These are phyloP conservation scores for Arthromyces matolae DNA, from an alignment of 768 basidiomycete genomes.

Conservation along the genomic window DNA sequence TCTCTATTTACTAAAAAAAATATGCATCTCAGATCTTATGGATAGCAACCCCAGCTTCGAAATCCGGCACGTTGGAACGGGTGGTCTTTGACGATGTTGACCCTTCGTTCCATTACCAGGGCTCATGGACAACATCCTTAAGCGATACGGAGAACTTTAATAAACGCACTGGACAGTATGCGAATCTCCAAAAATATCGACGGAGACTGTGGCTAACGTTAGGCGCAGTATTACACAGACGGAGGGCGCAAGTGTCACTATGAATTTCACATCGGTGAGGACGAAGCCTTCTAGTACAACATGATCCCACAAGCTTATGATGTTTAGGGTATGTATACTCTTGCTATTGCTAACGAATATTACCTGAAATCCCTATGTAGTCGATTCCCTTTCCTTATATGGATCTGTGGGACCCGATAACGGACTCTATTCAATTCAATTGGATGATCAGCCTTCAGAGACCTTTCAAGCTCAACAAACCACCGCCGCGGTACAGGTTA, in stretches of 20 bases:
- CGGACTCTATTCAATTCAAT: conserved; percentile 5
- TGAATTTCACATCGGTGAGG: conserved; percentile 5
- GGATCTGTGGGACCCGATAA: conserved; percentile 7
- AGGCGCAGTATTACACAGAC: neutral
- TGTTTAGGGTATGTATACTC: neutral
- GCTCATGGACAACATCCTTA: conserved; percentile 1
- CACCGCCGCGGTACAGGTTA: neutral
- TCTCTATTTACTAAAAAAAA: neutral
- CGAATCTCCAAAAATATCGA: neutral
- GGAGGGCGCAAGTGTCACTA: neutral
- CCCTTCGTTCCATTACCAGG: conserved; percentile 1
- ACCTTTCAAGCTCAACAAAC: neutral
- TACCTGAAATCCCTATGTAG: neutral
- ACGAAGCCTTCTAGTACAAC: neutral
- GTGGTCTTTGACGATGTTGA: conserved; percentile 1
- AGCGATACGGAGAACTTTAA: neutral
- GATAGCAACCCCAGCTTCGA: neutral
- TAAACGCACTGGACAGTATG: conserved; percentile 6
- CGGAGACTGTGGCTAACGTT: neutral
- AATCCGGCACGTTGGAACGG: conserved; percentile 1
- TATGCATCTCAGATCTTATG: neutral
- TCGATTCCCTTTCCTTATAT: neutral
- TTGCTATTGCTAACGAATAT: neutral
- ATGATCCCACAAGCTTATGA: neutral
- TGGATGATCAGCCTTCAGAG: conserved; percentile 4